Conservation (phyloP, 2,329 filamentous ascomycete species). For the Sclerotinia glacialis region DNA sequence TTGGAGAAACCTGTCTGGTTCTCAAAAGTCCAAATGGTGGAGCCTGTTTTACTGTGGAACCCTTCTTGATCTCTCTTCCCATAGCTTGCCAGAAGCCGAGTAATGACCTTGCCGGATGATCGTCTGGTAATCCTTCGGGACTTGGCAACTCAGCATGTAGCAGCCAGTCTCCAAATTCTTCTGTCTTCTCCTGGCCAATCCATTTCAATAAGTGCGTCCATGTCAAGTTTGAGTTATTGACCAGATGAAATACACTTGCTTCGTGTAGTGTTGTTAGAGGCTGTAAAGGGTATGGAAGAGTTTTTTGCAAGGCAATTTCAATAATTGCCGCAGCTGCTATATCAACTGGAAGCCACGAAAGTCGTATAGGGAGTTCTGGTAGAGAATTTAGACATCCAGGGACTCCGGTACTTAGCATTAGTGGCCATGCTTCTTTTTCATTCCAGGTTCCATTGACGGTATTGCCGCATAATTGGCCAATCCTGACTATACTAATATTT, state of each 20-base stretch:
- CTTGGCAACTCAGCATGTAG: neutral
- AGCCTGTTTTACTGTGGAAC: too few relatives aligned
- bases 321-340: slow-evolving; percentile 45
- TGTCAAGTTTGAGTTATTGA: slow-evolving; percentile 1
- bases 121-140: neutral
- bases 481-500: slow-evolving; percentile 24
- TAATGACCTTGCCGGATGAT: slow-evolving; percentile 13
- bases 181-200: neutral
- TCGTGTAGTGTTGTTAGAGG: neutral
- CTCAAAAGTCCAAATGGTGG: neutral
- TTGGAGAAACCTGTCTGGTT: slow-evolving; percentile 4
- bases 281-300: neutral
- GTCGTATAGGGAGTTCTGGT: slow-evolving; percentile 40
- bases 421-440: slow-evolving; percentile 48
- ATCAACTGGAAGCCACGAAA: slow-evolving; percentile 48
- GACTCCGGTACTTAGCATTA: slow-evolving; percentile 45
- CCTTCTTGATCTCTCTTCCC: neutral
- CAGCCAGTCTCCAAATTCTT: neutral
- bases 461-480: slow-evolving; percentile 48
- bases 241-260: slow-evolving; percentile 9
- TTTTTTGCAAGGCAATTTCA: slow-evolving; percentile 37
- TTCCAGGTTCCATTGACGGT: slow-evolving; percentile 48
- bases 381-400: slow-evolving; percentile 42
- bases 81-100: slow-evolving; percentile 7
- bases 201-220: slow-evolving; percentile 8